A percentile compares a stretch with the other conserved stretches of the same genome.
Conservation (phyloP, 2,329 filamentous ascomycete species). For the Pseudogymnoascus sp. region DNA sequence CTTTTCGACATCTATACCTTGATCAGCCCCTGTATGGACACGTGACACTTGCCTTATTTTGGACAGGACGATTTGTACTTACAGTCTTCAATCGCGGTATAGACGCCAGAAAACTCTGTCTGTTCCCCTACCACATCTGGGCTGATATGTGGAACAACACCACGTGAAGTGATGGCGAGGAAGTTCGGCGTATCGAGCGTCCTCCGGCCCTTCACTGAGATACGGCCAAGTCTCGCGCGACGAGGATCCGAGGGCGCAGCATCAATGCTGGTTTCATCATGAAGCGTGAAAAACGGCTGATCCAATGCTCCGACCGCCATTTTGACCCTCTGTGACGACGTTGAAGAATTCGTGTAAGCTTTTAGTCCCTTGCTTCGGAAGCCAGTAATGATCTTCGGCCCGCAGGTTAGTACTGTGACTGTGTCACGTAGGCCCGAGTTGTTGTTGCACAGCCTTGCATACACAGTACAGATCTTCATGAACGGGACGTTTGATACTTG, state of each 20-base stretch:
- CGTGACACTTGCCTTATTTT: neutral
- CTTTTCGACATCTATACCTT: slow-evolving; percentile 53
- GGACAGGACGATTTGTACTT: slow-evolving; percentile 32
- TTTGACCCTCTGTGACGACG: neutral
- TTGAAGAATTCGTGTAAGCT: neutral
- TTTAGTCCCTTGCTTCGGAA: slow-evolving; percentile 4
- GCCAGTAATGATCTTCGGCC: slow-evolving; percentile 3
- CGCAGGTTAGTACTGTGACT: neutral
- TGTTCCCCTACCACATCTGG: slow-evolving; percentile 70
- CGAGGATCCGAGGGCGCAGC: neutral
- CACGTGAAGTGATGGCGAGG: slow-evolving; percentile 72
- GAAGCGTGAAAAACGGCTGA: slow-evolving; percentile 1
- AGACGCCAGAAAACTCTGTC: slow-evolving; percentile 60
- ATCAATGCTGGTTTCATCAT: neutral
- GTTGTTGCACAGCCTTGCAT: slow-evolving; percentile 1
- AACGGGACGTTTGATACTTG: neutral
- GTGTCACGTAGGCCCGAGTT: neutral
- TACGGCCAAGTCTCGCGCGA: slow-evolving; percentile 22
- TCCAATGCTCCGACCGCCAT: neutral
- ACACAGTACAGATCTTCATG: neutral
- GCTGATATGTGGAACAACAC: slow-evolving; percentile 78
- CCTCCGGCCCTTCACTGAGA: slow-evolving; percentile 55
- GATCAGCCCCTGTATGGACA: neutral
- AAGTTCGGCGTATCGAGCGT: slow-evolving; percentile 78
- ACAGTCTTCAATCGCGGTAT: slow-evolving; percentile 91